Evolutionary conservation across 208 protist species (phyloP).

Genomic region (Trypanosoma theileri): DNA sequence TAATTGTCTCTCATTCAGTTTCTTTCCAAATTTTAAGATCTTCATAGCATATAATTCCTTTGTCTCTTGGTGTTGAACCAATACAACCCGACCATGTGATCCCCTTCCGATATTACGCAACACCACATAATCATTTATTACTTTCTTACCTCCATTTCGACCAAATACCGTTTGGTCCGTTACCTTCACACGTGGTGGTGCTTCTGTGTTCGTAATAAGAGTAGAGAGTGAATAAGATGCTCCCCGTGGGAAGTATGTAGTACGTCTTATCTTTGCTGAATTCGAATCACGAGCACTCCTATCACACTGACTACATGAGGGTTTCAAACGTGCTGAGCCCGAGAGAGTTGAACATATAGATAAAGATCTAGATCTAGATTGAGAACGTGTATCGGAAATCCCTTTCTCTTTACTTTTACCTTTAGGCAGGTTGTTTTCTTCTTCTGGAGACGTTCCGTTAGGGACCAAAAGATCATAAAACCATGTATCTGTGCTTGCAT

Average conservation of each 20-base stretch:
- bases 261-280: not conserved
- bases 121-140: slow-evolving; percentile 62
- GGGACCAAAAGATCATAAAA: not conserved
- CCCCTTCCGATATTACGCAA: slow-evolving; percentile 90
- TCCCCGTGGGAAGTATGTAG: slow-evolving; percentile 11
- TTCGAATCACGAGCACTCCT: not conserved
- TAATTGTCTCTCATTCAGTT: slow-evolving; percentile 7
- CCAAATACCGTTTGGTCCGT: slow-evolving; percentile 27
- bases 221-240: slow-evolving; percentile 15
- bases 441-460: not conserved
- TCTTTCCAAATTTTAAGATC: slow-evolving; percentile 35
- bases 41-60: slow-evolving; percentile 67
- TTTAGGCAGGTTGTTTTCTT: too few species aligned
- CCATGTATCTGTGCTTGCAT: not conserved
- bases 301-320: not conserved
- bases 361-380: too few species aligned
- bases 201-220: not conserved
- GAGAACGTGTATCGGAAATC: too few species aligned
- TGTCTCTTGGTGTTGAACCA: slow-evolving; percentile 73
- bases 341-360: too few species aligned
- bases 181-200: slow-evolving; percentile 24
- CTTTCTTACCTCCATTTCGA: slow-evolving; percentile 35
- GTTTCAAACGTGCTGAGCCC: too few species aligned
- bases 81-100: slow-evolving; percentile 94
- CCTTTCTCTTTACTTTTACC: too few species aligned